Percentiles rank a stretch among this genome's conserved stretches.
Conservation (phyloP, 140 eudicot genomes). For the Stevia rebaudiana region DNA sequence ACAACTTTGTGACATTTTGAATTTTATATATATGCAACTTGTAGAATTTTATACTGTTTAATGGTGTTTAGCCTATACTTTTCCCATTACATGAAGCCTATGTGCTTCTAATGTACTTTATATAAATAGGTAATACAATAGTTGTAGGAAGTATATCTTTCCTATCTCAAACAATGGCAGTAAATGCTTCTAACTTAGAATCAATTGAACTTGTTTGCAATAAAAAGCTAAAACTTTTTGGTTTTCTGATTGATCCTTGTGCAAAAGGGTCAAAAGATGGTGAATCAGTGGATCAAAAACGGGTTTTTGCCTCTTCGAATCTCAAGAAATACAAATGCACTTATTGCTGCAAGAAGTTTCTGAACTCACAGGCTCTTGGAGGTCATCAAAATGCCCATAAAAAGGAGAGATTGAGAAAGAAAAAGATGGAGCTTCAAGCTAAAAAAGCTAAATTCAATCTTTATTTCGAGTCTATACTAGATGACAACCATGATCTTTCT, state of each 20-base stretch:
- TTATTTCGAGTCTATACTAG: slow-evolving; percentile 16
- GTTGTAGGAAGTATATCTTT: slow-evolving; percentile 5
- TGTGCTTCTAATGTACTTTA: slow-evolving; percentile 13
- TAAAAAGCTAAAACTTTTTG: slow-evolving; percentile 38
- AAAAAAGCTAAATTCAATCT: slow-evolving; percentile 32
- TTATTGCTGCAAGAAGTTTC: slow-evolving; percentile 33
- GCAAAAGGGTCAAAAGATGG: slow-evolving; percentile 17
- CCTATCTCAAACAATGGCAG: slow-evolving; percentile 24
- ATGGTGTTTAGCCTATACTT: slow-evolving; percentile 26
- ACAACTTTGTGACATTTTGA: slow-evolving; percentile 24
- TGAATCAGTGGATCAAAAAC: slow-evolving; percentile 1
- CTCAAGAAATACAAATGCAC: slow-evolving; percentile 31
- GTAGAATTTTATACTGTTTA: slow-evolving; percentile 15
- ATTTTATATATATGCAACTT: slow-evolving; percentile 23
- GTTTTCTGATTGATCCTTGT: slow-evolving; percentile 35
- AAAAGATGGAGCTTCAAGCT: slow-evolving; percentile 33
- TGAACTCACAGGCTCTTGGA: slow-evolving; percentile 41
- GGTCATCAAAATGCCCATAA: slow-evolving; percentile 43
- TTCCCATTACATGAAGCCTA: slow-evolving; percentile 12
- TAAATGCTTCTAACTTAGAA: slow-evolving; percentile 15
- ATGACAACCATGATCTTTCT: slow-evolving; percentile 13
- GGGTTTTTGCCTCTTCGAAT: background rate
- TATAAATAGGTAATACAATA: slow-evolving; percentile 24
- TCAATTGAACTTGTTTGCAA: slow-evolving; percentile 3
- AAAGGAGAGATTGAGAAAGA: slow-evolving; percentile 34